Evolutionary conservation across 768 basidiomycete genomes (phyloP).

Genomic region (Suillus luteus): DNA sequence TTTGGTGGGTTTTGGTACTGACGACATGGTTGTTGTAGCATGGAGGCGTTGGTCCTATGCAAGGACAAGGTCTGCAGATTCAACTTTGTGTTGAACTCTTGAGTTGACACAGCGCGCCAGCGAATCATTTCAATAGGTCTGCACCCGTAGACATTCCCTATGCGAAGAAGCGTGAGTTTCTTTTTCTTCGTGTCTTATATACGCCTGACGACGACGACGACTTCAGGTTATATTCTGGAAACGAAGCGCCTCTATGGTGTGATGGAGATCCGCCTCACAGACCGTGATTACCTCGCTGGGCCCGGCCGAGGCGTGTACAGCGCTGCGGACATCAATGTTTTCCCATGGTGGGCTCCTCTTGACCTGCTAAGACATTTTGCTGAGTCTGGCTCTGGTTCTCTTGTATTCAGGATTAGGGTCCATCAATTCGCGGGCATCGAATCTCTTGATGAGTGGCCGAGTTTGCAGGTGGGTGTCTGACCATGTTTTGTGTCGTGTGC

Average conservation of each 20-base stretch:
- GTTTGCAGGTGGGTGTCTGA: constrained; percentile 30
- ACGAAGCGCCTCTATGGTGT: constrained; percentile 50
- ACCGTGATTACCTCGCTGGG: constrained; percentile 49
- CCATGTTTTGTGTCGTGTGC: neutral
- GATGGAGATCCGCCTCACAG: constrained; percentile 45
- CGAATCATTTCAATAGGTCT: constrained; percentile 40
- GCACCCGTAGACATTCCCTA: constrained; percentile 39
- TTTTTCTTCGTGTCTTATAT: neutral
- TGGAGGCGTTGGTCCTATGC: constrained; percentile 41
- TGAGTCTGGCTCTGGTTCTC: neutral
- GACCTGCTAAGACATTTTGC: neutral
- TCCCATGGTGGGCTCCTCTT: constrained; percentile 15
- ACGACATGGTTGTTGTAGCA: constrained; percentile 17
- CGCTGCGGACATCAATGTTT: constrained; percentile 44
- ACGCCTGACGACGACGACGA: no score
- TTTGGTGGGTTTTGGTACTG: neutral
- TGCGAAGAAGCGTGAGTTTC: constrained; percentile 34
- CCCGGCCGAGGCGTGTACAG: constrained; percentile 34
- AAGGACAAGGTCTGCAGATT: constrained; percentile 27
- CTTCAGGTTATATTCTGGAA: constrained; percentile 46
- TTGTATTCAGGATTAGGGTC: constrained; percentile 35
- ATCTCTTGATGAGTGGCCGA: constrained; percentile 40
- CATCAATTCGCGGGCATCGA: constrained; percentile 36
- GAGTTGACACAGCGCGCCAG: constrained; percentile 15
- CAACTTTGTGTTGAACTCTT: neutral